Base-by-base conservation (phyloP, 352 stramenopile genomes). In the Phytophthora rubi region DNA sequence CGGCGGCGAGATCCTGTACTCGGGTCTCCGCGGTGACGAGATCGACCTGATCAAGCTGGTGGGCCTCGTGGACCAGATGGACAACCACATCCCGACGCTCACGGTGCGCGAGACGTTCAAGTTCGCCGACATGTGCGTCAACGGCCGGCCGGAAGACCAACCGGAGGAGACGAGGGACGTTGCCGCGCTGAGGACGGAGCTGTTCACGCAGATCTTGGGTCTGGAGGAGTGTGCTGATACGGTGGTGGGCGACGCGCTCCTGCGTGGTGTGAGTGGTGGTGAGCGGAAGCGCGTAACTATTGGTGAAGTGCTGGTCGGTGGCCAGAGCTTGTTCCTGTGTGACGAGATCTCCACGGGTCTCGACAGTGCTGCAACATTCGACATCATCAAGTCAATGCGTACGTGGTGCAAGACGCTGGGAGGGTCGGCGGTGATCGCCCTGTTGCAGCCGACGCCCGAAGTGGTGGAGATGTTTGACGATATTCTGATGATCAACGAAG, bases 401-500 rank as follows among this genome's bases (percentile, higher is more conserved):
- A 77, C 81, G 44, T 81, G 76, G 52, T 83, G 75, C 32, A 86
- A 71, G 59, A 76, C 66, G n/a, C 61, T 71, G 47, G 67, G 45
- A 32, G 89, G 59, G 39, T 79, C 79, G 12, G 64, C 73, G 37
- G 67, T 83, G 12, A 67, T 85, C 23, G 75, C 74, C 6, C 56
- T 83, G 21, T 28, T 82, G 45, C 79, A 86, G 44, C 79, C 79
- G 2, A 83, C 83, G 15, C 96, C 97, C 0, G 97, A 99, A 73
- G 95, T 97, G 4, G 94, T 98, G n/a, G 89, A 93, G 56, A 78
- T 98, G 32, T 99, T 99, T 68, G 97, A 99, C 73, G 90, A 99
- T 55, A 85, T 99, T 26, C 83, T 99, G 44, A 83, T 99, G 69
- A 68, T 99, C 35, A 95, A 94, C 71, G 86, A 98, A 60, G 97